Evolutionary conservation across 2,329 filamentous ascomycete species (phyloP).

Genomic region (Trichoderma sp.): DNA sequence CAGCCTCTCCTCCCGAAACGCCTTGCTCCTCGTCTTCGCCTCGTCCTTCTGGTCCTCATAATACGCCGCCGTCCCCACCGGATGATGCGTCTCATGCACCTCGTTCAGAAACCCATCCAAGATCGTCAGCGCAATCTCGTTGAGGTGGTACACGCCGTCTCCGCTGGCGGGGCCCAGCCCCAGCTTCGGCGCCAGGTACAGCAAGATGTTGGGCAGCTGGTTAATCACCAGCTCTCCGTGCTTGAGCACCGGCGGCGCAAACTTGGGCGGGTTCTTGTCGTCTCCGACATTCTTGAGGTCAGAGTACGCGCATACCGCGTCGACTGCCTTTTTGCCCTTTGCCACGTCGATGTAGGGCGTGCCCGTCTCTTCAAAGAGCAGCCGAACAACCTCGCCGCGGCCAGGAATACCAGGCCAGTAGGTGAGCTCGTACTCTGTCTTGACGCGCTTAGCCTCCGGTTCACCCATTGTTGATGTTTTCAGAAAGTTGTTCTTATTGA

Average conservation of each 20-base stretch:
- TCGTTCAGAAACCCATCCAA: slow-evolving; percentile 73
- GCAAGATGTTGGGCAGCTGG: slow-evolving; percentile 74
- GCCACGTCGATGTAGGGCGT: slow-evolving; percentile 64
- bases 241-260: slow-evolving; percentile 69
- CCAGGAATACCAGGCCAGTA: slow-evolving; percentile 76
- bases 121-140: slow-evolving; percentile 68
- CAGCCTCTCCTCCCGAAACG: slow-evolving; percentile 64
- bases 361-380: slow-evolving; percentile 70
- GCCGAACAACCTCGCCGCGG: slow-evolving; percentile 73
- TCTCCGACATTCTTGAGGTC: slow-evolving; percentile 52
- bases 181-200: slow-evolving; percentile 67
- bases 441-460: slow-evolving; percentile 34
- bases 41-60: slow-evolving; percentile 79
- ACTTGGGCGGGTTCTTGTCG: slow-evolving; percentile 63
- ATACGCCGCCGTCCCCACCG: slow-evolving; percentile 60
- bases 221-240: slow-evolving; percentile 64
- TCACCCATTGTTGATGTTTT: slow-evolving; percentile 6
- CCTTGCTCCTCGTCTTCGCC: slow-evolving; percentile 57
- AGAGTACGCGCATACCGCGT: slow-evolving; percentile 54
- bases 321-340: slow-evolving; percentile 50
- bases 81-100: slow-evolving; percentile 76
- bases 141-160: slow-evolving; percentile 59
- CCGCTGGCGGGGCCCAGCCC: slow-evolving; percentile 54
- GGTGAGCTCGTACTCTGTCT: slow-evolving; percentile 61
- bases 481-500: not conserved